phyloP scores from a whole-genome alignment of 2,329 filamentous ascomycete genomes.

The Colletotrichum eremochloae region DNA sequence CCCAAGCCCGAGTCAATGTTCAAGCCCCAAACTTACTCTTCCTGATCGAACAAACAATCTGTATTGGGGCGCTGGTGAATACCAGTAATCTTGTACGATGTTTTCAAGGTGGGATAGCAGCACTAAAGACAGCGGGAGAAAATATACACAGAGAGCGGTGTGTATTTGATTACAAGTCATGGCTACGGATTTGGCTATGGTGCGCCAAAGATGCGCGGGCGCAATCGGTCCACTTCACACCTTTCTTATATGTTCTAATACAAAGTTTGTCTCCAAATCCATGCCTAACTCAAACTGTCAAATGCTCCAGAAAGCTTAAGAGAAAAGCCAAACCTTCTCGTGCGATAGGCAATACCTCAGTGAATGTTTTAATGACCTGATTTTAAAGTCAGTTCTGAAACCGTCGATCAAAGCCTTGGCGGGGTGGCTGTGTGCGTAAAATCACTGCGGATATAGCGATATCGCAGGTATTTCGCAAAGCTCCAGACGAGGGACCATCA shows the following conservation, averaged over 20 bases:
- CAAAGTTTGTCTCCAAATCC: conserved; percentile 48
- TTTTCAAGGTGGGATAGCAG: too few species aligned
- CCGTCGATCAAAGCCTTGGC: too few species aligned
- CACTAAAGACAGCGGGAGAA: too few species aligned
- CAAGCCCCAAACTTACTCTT: background rate
- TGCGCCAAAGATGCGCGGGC: background rate
- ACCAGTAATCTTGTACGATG: too few species aligned
- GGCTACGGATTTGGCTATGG: background rate
- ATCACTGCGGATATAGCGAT: too few species aligned
- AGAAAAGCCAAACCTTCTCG: conserved; percentile 45
- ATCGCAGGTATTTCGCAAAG: too few species aligned
- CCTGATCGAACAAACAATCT: too few species aligned
- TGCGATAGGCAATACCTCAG: conserved; percentile 35
- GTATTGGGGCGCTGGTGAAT: too few species aligned
- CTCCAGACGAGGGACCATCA: conserved; percentile 18
- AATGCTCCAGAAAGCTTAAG: conserved; percentile 46
- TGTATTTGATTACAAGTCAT: too few species aligned
- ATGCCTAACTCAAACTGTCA: conserved; percentile 45
- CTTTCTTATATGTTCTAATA: conserved; percentile 44
- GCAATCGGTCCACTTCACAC: background rate
- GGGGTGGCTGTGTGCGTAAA: too few species aligned
- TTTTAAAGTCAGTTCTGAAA: too few species aligned
- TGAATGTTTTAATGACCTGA: background rate
- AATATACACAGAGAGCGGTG: too few species aligned
- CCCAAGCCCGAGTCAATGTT: background rate